Percentiles rank a stretch among this genome's conserved stretches.
phyloP scores from a whole-genome alignment of 2,329 filamentous ascomycete species.

The Alternaria angustiovoidea region DNA sequence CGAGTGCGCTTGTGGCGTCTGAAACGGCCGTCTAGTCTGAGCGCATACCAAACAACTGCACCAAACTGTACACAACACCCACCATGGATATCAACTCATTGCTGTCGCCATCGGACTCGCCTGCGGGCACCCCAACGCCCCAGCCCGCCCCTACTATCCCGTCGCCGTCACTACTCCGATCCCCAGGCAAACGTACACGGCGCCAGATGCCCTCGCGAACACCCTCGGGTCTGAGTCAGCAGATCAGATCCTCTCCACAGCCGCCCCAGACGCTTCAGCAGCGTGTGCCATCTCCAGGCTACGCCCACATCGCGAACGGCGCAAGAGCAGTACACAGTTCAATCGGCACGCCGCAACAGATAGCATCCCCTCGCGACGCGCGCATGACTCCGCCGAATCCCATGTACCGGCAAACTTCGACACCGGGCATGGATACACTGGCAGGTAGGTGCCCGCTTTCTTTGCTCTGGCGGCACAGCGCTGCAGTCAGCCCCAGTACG shows the following conservation, averaged over 20 bases:
- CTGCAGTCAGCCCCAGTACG: not conserved
- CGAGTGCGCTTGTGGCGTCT: slow-evolving; percentile 10
- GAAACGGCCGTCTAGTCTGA: not conserved
- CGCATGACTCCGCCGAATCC: slow-evolving; percentile 46
- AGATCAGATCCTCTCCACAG: slow-evolving; percentile 47
- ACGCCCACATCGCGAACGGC: slow-evolving; percentile 41
- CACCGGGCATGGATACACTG: slow-evolving; percentile 58
- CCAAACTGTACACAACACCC: slow-evolving; percentile 1
- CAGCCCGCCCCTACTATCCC: slow-evolving; percentile 35
- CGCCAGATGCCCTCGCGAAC: slow-evolving; percentile 50
- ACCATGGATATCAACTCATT: slow-evolving; percentile 61
- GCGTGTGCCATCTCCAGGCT: slow-evolving; percentile 40
- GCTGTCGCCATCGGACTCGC: slow-evolving; percentile 58
- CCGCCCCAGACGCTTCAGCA: slow-evolving; percentile 48
- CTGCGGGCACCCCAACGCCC: slow-evolving; percentile 48
- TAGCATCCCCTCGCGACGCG: slow-evolving; percentile 43
- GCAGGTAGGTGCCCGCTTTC: slow-evolving; percentile 49
- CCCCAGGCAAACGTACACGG: slow-evolving; percentile 42
- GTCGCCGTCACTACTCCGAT: slow-evolving; percentile 38
- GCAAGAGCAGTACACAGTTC: slow-evolving; percentile 41
- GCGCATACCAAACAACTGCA: slow-evolving; percentile 9
- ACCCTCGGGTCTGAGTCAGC: slow-evolving; percentile 56
- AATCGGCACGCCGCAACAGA: slow-evolving; percentile 41
- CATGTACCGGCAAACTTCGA: slow-evolving; percentile 53
- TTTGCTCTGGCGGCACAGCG: slow-evolving; percentile 12